Conservation (phyloP, 768 basidiomycete genomes). For the Lactifluus volemus region DNA sequence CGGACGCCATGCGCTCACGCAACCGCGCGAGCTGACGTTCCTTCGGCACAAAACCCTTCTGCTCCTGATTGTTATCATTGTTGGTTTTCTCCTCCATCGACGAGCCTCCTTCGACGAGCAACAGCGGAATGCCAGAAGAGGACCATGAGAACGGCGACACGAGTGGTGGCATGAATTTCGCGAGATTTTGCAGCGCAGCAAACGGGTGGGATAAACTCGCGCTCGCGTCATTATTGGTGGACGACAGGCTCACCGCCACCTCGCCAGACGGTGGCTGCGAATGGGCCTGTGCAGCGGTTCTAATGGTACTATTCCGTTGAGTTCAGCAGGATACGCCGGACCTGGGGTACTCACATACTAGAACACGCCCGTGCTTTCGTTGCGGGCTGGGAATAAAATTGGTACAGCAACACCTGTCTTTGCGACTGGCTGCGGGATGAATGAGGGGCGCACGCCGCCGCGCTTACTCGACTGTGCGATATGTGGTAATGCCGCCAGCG, state of each 20-base stretch:
- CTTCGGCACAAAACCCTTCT: conserved; percentile 42
- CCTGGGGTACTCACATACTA: conserved; percentile 30
- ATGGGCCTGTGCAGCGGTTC: not conserved
- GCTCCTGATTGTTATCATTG: conserved; percentile 22
- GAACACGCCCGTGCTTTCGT: conserved; percentile 34
- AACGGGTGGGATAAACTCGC: not conserved
- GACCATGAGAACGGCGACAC: conserved; percentile 36
- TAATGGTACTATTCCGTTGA: not conserved
- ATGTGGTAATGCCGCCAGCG: conserved; percentile 30
- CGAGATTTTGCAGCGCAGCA: conserved; percentile 48
- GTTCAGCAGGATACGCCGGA: not conserved
- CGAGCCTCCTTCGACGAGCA: not conserved
- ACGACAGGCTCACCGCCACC: conserved; percentile 21
- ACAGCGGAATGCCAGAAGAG: not conserved
- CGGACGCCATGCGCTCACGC: conserved; percentile 43
- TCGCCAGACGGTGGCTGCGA: conserved; percentile 22
- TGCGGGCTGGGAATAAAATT: conserved; percentile 25
- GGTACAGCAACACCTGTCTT: conserved; percentile 20
- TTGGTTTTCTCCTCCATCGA: not conserved
- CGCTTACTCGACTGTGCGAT: conserved; percentile 49
- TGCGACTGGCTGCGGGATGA: conserved; percentile 50
- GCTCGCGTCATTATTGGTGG: not conserved
- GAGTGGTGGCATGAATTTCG: conserved; percentile 47
- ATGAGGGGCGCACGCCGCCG: conserved; percentile 39
- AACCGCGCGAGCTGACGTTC: conserved; percentile 61